Base-by-base conservation (phyloP, 371 early-diverging fungal species). In the Mucor racemosus region DNA sequence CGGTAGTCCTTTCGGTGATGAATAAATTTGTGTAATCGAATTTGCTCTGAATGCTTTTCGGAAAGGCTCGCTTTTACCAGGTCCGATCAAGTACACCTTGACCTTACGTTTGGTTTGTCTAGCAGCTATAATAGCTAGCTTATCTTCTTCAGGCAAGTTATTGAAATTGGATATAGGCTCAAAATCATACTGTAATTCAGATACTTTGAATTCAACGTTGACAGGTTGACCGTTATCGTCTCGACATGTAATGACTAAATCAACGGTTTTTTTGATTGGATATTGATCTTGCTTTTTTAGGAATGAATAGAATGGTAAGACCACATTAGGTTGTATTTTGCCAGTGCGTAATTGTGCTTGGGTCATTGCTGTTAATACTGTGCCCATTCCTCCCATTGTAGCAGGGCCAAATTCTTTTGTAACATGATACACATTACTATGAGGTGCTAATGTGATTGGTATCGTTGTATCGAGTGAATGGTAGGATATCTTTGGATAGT, bases 341-440 rank as follows among this genome's bases (percentile, higher is more conserved):
- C 81, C 77, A 0, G 85, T 77, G 14, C 67, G 69, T 64, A 86
- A 80, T 62, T 89, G 90, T 33, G 86, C 88, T 17, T 77, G 62
- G 0, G 88, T 77, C 1, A 89, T 74, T 0, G 87, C 82, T 7
- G 90, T 89, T 41, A 88, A 74, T 3, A 87, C 82, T 60, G 78
- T 79, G 19, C 90, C 90, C 63, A 89, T 76, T 2, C 84, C 86
- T 42, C 86, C 86, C 84, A 86, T 85, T 0, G 86, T 76, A 1
- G 88, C 87, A 11, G 81, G 79, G 10, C 88, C 88, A 70, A 88
- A 89, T 62, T 89, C 90, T 66, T 86, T 88, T 14, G 86, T 86
- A 55, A 90, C 77, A 64, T 90, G 90, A 55, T 86, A 90, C n/a
- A 90, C 76, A 11, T 62, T 41, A 7, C 60, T 73, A 15, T 62